Evolutionary conservation across 2,329 filamentous ascomycete species (phyloP), one percentile per base, ranked within the genome.

Genomic region (Ceratocystis albifundus): DNA sequence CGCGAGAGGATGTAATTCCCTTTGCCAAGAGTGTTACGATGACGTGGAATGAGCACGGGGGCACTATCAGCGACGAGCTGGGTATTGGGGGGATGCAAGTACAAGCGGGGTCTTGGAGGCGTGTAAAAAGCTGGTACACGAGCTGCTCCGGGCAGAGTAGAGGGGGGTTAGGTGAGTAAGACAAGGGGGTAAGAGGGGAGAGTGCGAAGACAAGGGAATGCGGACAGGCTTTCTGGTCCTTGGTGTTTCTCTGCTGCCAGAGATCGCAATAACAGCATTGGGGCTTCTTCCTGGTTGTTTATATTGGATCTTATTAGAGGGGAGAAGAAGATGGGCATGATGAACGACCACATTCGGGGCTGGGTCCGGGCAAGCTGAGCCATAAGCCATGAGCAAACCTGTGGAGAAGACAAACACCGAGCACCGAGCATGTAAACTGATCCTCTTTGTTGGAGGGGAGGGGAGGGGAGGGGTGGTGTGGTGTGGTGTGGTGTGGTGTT

Each of bases 71-170:
- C 15, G 15, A 36, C 25, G 48, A 20, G 48, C 48, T 53, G 20
- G 48, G 48, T 53, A 32, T 55, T 20, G 45, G 46, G 20, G 20
- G 25, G 44, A 4, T 8, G 45, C 45, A 32, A 17, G 7, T 6
- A 28, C 45, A 32, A n/a, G 61, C 12, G 46, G 61, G 10, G 45
- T 65, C 17, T 48, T 65, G 17, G 53, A 65, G 22, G 64, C 55
- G 64, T 65, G 64, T 15, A 57, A 32, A 53, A 57, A 57, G 2
- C 22, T 65, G 17, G 64, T 65, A 28, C 64, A 20, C 28, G 50
- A 17, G 7, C n/a, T 59, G 50, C 6, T 55, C 6, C 32, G 17
- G 8, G 50, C 12, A 17, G 61, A 22, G 28, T 25, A 53, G 17
- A 20, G 25, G 28, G 32, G 25, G 30, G 53, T 25, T n/a, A 30